phyloP scores from a whole-genome alignment of 306 rosid genomes.

The Myrica gale region DNA sequence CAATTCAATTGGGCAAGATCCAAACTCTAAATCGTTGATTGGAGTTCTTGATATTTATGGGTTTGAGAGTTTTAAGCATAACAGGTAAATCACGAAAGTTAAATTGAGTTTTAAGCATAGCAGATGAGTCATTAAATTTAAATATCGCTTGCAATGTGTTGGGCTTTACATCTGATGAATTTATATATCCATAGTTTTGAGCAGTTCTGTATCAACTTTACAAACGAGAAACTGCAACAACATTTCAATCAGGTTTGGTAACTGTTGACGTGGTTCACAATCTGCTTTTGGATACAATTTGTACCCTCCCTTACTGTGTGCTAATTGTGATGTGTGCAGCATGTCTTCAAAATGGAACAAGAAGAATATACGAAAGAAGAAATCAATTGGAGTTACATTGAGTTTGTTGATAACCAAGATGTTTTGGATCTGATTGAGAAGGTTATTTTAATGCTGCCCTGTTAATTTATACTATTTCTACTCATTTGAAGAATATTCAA shows the following conservation, averaged over 20 bases:
- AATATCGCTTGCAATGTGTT: slow-evolving; percentile 22
- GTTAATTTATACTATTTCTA: background rate
- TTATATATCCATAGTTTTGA: slow-evolving; percentile 62
- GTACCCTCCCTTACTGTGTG: slow-evolving; percentile 12
- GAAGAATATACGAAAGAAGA: slow-evolving; percentile 98
- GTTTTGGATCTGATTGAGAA: slow-evolving; percentile 97
- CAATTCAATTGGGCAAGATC: slow-evolving; percentile 95
- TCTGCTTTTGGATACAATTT: slow-evolving; percentile 12
- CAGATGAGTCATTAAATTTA: slow-evolving; percentile 54
- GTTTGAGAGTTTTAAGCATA: slow-evolving; percentile 95
- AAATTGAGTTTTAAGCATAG: slow-evolving; percentile 78
- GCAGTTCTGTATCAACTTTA: slow-evolving; percentile 99
- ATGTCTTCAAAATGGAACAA: slow-evolving; percentile 99
- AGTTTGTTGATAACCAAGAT: slow-evolving; percentile 98
- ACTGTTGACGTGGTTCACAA: slow-evolving; percentile 28
- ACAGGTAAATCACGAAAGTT: slow-evolving; percentile 59
- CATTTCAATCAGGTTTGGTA: slow-evolving; percentile 94
- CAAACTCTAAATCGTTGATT: slow-evolving; percentile 83
- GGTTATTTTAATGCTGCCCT: slow-evolving; percentile 45
- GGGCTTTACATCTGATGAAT: slow-evolving; percentile 36
- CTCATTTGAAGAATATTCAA: background rate
- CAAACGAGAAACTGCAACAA: slow-evolving; percentile 98
- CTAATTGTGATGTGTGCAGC: slow-evolving; percentile 56
- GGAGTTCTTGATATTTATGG: slow-evolving; percentile 99
- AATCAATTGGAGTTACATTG: slow-evolving; percentile 98